These are phyloP conservation scores for Quercus bicolor DNA, from an alignment of 306 rosid species.

Conservation along the genomic window DNA sequence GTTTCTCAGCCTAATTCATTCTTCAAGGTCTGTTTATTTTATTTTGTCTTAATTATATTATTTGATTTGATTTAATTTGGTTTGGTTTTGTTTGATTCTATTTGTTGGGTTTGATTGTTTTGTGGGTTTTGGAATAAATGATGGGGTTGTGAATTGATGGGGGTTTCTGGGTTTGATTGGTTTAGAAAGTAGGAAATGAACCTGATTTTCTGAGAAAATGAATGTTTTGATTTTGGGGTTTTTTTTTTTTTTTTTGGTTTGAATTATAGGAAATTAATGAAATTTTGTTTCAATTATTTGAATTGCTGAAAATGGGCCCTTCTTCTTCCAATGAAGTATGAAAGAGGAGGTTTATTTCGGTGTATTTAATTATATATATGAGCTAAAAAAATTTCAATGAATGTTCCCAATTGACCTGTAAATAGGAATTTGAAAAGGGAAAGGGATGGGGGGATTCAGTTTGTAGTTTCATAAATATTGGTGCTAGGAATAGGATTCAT, in stretches of 20 bases:
- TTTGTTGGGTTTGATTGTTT: background rate
- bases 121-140: background rate
- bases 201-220: background rate
- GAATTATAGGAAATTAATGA: background rate
- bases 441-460: no score
- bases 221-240: background rate
- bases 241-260: background rate
- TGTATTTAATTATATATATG: no score
- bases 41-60: no score
- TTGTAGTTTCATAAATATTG: no score
- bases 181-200: background rate
- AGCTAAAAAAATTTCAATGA: no score
- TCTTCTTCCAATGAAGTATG: no score
- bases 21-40: slow-evolving; percentile 46
- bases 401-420: no score
- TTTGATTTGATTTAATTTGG: background rate
- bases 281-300: no score
- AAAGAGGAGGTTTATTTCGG: no score
- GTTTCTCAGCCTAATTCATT: slow-evolving; percentile 40
- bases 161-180: background rate
- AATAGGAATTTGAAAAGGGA: no score
- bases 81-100: background rate
- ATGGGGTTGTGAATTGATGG: background rate
- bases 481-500: no score
- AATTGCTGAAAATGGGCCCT: background rate